phyloP scores from a whole-genome alignment of 2,329 filamentous ascomycete genomes.

The Hymenoscyphus fructigenus region DNA sequence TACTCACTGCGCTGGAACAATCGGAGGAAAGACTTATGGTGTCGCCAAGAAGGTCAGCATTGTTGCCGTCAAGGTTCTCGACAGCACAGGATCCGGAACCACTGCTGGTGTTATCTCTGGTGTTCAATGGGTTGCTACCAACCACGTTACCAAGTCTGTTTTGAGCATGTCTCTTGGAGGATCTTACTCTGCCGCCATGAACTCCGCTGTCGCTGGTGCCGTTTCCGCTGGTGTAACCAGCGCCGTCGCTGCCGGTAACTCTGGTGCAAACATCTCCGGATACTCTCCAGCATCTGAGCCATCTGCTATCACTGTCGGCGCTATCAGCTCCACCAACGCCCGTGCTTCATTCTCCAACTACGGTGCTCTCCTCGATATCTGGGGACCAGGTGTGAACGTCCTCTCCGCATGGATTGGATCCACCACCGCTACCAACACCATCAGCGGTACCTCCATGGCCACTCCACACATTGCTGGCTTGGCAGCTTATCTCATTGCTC shows the following conservation, averaged over 20 bases:
- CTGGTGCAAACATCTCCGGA: slow-evolving; percentile 39
- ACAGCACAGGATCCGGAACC: slow-evolving; percentile 34
- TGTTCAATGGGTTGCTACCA: slow-evolving; percentile 39
- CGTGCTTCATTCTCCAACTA: slow-evolving; percentile 51
- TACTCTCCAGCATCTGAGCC: slow-evolving; percentile 50
- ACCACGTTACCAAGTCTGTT: slow-evolving; percentile 42
- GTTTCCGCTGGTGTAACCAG: slow-evolving; percentile 53
- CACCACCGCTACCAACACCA: slow-evolving; percentile 44
- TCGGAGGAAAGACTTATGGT: slow-evolving; percentile 41
- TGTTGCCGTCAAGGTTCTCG: slow-evolving; percentile 42
- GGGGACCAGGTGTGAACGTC: slow-evolving; percentile 49
- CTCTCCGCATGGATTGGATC: slow-evolving; percentile 47
- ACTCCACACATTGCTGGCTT: slow-evolving; percentile 67
- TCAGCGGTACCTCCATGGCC: slow-evolving; percentile 64
- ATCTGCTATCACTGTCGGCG: slow-evolving; percentile 52
- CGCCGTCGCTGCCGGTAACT: slow-evolving; percentile 56
- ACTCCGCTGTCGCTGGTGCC: slow-evolving; percentile 44
- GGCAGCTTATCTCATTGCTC: slow-evolving; percentile 63
- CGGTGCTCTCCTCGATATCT: slow-evolving; percentile 49
- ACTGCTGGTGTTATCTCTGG: slow-evolving; percentile 40
- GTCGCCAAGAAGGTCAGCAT: slow-evolving; percentile 42
- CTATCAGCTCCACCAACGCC: slow-evolving; percentile 42
- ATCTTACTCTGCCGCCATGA: slow-evolving; percentile 45
- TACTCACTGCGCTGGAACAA: slow-evolving; percentile 44
- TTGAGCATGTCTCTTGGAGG: slow-evolving; percentile 58